Conservation (phyloP, 2,329 filamentous ascomycete species). For the Penicillium sp. region DNA sequence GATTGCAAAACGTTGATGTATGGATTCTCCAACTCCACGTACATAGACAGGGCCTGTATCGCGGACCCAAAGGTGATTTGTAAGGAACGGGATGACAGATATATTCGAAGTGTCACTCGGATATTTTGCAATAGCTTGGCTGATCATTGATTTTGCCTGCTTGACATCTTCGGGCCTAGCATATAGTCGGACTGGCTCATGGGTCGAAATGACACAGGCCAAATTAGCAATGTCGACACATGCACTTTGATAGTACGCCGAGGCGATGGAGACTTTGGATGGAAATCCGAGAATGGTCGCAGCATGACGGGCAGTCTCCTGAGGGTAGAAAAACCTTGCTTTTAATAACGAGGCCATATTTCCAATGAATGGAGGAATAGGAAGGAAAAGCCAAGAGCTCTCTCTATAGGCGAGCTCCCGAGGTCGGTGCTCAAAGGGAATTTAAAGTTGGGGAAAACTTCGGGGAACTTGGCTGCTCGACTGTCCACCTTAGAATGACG, state of each 20-base stretch:
- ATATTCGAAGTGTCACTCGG: slow-evolving; percentile 9
- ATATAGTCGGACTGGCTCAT: slow-evolving; percentile 30
- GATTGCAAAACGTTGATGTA: slow-evolving; percentile 10
- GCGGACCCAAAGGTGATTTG: slow-evolving; percentile 22
- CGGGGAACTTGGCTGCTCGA: background rate
- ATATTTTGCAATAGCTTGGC: slow-evolving; percentile 5
- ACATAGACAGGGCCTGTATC: slow-evolving; percentile 22
- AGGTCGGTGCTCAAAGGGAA: background rate
- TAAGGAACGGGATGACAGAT: slow-evolving; percentile 13
- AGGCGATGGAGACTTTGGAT: slow-evolving; percentile 16
- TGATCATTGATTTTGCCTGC: slow-evolving; percentile 11
- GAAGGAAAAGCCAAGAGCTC: background rate
- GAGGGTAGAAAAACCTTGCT: slow-evolving; percentile 10
- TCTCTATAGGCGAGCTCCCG: background rate
- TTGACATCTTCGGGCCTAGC: slow-evolving; percentile 20
- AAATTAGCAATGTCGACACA: slow-evolving; percentile 24
- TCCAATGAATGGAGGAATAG: background rate
- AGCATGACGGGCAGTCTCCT: slow-evolving; percentile 16
- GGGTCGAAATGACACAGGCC: slow-evolving; percentile 21
- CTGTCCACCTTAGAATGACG: background rate
- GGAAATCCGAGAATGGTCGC: slow-evolving; percentile 27
- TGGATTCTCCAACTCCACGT: slow-evolving; percentile 3
- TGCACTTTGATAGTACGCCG: slow-evolving; percentile 16
- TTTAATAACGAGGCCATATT: background rate
- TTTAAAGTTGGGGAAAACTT: background rate